Conservation (phyloP, 1,284 basidiomycete species). For the Malassezia equina region DNA sequence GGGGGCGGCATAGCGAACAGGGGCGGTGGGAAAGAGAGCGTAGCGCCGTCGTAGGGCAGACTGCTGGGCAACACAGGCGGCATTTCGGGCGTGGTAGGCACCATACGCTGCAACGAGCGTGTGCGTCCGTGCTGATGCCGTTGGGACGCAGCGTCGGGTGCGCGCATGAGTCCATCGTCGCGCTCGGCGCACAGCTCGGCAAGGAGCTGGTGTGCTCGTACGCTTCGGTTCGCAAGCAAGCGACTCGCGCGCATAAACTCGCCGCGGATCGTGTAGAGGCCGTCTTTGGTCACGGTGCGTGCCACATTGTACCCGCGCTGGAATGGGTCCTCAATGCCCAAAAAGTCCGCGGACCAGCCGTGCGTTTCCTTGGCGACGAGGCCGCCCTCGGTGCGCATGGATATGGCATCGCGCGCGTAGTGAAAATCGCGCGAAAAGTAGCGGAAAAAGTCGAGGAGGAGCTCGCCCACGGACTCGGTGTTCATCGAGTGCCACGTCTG, state of each 20-base stretch:
- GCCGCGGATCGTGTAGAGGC: conserved; percentile 88
- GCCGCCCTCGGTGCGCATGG: conserved; percentile 66
- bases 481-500: conserved; percentile 90
- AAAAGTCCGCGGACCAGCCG: conserved; percentile 74
- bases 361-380: conserved; percentile 79
- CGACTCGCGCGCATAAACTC: conserved; percentile 94
- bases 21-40: conserved; percentile 35
- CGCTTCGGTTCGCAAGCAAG: conserved; percentile 36
- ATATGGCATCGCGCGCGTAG: conserved; percentile 83
- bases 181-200: conserved; percentile 45
- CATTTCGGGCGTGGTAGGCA: neutral
- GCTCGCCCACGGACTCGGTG: conserved; percentile 79
- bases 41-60: conserved; percentile 29
- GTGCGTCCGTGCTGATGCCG: conserved; percentile 1
- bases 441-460: conserved; percentile 95
- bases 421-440: conserved; percentile 88
- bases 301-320: conserved; percentile 90
- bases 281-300: conserved; percentile 89
- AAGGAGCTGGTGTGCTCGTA: conserved; percentile 31
- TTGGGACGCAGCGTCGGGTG: conserved; percentile 30
- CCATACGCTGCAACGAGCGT: neutral
- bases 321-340: conserved; percentile 71
- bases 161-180: conserved; percentile 40
- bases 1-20: conserved; percentile 29
- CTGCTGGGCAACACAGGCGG: conserved; percentile 34